Evolutionary conservation across 495 filamentous ascomycete species (phyloP), one percentile per base, ranked within the genome.

Genomic region (Hypoxylon subgilvum): DNA sequence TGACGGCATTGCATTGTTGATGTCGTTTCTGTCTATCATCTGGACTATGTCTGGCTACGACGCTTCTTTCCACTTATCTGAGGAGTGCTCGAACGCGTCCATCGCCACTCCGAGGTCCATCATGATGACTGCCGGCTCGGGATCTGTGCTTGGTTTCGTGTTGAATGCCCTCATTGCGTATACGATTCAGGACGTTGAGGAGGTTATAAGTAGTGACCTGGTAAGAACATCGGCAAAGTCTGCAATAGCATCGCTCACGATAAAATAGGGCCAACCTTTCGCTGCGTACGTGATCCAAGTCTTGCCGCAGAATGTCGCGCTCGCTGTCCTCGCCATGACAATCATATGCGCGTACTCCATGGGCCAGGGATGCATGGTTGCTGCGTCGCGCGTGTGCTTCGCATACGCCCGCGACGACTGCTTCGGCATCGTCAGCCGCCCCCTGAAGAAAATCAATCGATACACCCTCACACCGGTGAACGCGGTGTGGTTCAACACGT

Each of bases 311-410:
- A 84, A 84, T 17, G 81, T 76, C 1, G 84, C 84, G n/a, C 75
- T 90, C 7, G 84, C 82, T 3, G 83, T 90, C 54, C 80, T 91
- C 6, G 73, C 79, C 2, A 70, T 92, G 25, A 92, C 88, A 3
- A 89, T 92, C 63, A 74, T 90, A 41, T 89, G 87, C 64, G 87
- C 84, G 2, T 92, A 89, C 70, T 87, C 81, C 13, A 91, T 91
- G 88, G 88, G 88, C 14, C 88, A 92, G 73, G 88, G 86, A 1
- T 90, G 87, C 70, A 90, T 90, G 88, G 86, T 92, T 22, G 87
- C 88, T 10, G 88, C 88, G 2, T 88, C 85, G 4, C 78, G 88
- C 43, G 88, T 92, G 19, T 89, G 88, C 13, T 92, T 89, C 62
- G 88, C 88, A 13, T 91, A 91, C 69, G 88, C 88, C 6, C 84